Base-by-base conservation (phyloP, 257 asterid species). In the Solanum pennellii region DNA sequence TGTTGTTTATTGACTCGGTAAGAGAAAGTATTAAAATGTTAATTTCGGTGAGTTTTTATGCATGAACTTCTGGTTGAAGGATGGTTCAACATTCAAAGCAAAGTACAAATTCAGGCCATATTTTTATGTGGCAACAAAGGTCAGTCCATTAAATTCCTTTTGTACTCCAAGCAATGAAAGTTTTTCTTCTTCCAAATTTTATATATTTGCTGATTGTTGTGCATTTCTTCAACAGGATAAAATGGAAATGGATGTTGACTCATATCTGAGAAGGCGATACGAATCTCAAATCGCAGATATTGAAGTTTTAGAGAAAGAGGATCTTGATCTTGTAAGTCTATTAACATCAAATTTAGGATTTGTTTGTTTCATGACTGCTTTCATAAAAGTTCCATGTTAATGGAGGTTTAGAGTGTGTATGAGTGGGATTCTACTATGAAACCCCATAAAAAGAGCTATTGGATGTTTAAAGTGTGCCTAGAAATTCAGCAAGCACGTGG, bases 51-150 rank as follows among this genome's bases (percentile, higher is more conserved):
- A 47, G 41, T 15, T 83, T 75, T 80, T 45, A 87, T 66, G 73
- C 60, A 66, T 47, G 18, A 71, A 83, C 87, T 80, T 90, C 41
- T 90, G 80, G 75, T 83, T 93, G 92, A 88, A 97, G 99, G 99
- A 97, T 97, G 99, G 99, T 83, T 96, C 98, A 3, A 92, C 92
- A 60, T 97, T 96, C 89, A 97, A 97, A 90, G 94, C 98, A 3
- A 97, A 97, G 90, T 92, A 94, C 86, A 97, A 91, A 95, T 96
- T 93, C 90, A 94, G 95, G 92, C 99, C 99, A 65, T 97, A 97
- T 90, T 97, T 97, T 92, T 97, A 96, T 87, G 97, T 94, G 42
- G 96, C 99, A 88, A 94, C 98, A 60, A 97, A 97, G 98, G 99
- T 95, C 83, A 85, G 91, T 39, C 35, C 27, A 47, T 35, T 69